Evolutionary conservation across 768 basidiomycete genomes (phyloP).

Genomic region (Suillus bovinus): DNA sequence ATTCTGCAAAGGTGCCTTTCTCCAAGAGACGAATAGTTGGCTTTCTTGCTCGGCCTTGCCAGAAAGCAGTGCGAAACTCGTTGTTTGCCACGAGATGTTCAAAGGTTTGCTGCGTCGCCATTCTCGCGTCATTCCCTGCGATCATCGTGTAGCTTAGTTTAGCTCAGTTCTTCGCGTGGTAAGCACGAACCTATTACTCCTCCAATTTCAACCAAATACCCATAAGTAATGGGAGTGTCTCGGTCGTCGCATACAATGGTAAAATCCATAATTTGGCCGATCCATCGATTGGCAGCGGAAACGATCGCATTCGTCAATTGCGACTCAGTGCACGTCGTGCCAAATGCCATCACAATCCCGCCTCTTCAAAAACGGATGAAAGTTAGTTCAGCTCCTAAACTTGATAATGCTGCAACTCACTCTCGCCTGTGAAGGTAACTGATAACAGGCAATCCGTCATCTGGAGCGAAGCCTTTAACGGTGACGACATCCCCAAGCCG

Average conservation of each 20-base stretch:
- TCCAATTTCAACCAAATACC: constrained; percentile 10
- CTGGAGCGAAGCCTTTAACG: constrained; percentile 13
- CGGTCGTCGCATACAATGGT: constrained; percentile 22
- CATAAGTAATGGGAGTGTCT: constrained; percentile 14
- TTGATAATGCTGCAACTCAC: background rate
- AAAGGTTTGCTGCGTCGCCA: constrained; percentile 1
- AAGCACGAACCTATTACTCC: constrained; percentile 10
- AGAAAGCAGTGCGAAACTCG: background rate
- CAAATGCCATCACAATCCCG: background rate
- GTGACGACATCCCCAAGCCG: constrained; percentile 12
- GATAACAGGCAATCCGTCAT: constrained; percentile 9
- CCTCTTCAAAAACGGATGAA: background rate
- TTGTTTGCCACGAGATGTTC: constrained; percentile 4
- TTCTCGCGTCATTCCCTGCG: background rate
- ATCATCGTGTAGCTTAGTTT: background rate
- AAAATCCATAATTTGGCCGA: constrained; percentile 25
- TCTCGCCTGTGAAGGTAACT: constrained; percentile 12
- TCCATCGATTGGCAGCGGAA: constrained; percentile 10
- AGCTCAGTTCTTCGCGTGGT: too few relatives aligned
- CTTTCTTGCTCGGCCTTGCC: background rate
- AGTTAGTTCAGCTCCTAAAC: background rate
- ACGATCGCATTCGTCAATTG: constrained; percentile 20
- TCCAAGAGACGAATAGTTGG: constrained; percentile 15
- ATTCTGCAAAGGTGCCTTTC: constrained; percentile 10
- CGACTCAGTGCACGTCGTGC: constrained; percentile 14